Percentiles rank a stretch among this genome's conserved stretches.
Evolutionary conservation across 2,329 filamentous ascomycete genomes (phyloP).

Genomic region (Hansfordia pulvinata): DNA sequence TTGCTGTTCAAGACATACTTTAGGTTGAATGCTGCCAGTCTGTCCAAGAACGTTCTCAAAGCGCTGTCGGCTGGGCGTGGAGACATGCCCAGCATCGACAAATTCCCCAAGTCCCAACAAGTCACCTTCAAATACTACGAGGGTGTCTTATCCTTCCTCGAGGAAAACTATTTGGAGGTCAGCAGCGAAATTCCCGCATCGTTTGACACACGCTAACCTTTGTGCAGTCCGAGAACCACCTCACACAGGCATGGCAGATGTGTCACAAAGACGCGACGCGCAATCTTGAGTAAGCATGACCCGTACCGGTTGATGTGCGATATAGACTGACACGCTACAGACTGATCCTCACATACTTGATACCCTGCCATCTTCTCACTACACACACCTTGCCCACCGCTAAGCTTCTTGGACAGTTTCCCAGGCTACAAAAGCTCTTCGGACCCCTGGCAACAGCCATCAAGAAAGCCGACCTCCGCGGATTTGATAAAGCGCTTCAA

Average conservation of each 20-base stretch:
- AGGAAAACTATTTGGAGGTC: constrained; percentile 81
- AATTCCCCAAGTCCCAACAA: constrained; percentile 79
- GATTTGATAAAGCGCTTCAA: constrained; percentile 71
- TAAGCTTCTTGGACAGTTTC: constrained; percentile 59
- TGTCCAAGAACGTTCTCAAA: constrained; percentile 81
- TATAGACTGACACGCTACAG: constrained; percentile 28
- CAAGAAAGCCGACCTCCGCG: constrained; percentile 65
- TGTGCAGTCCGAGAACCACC: constrained; percentile 58
- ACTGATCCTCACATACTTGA: constrained; percentile 85
- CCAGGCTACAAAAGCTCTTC: constrained; percentile 65
- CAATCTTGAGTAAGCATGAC: constrained; percentile 61
- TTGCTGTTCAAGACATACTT: constrained; percentile 98
- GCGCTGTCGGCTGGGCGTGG: constrained; percentile 63
- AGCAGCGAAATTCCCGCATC: constrained; percentile 5
- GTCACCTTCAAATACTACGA: constrained; percentile 96
- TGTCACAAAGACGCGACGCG: constrained; percentile 60
- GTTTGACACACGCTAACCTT: constrained; percentile 1
- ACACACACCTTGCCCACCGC: constrained; percentile 70
- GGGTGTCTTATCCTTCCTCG: constrained; percentile 83
- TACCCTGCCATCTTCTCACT: constrained; percentile 84
- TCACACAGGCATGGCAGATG: constrained; percentile 69
- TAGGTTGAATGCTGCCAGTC: constrained; percentile 77
- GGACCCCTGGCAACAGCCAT: constrained; percentile 67
- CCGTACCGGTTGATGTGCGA: background rate
- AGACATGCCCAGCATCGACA: constrained; percentile 68